A percentile compares a stretch with the other conserved stretches of the same genome.
These are phyloP conservation scores for Liriodendron chinense DNA, from an alignment of 164 flowering plant species.

Conservation along the genomic window DNA sequence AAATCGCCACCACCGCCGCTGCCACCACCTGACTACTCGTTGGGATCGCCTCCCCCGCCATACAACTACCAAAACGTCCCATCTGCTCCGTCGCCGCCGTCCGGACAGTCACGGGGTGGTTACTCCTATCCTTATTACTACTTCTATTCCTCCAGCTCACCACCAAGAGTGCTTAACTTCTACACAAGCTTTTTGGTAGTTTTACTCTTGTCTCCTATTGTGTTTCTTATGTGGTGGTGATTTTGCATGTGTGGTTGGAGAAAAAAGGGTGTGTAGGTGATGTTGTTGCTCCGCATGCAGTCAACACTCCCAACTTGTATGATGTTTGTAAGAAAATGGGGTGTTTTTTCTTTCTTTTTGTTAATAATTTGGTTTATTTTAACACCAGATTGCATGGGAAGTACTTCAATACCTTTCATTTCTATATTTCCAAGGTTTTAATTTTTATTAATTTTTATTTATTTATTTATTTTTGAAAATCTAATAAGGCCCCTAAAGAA, in stretches of 20 bases:
- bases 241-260: background rate
- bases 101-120: constrained; percentile 3
- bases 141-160: constrained; percentile 3
- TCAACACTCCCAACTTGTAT: background rate
- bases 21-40: constrained; percentile 1
- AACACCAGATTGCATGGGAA: too few species aligned
- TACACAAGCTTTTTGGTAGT: background rate
- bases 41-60: constrained; percentile 14
- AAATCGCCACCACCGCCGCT: constrained; percentile 4
- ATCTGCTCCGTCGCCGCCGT: constrained; percentile 12
- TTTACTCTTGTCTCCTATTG: background rate
- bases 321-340: background rate
- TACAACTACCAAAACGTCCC: constrained; percentile 14
- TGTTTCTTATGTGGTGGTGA: background rate
- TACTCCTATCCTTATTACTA: constrained; percentile 17
- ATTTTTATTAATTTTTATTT: too few species aligned
- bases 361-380: too few species aligned
- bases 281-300: too few species aligned
- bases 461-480: too few species aligned
- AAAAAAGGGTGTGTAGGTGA: background rate
- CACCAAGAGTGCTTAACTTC: background rate
- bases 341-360: background rate
- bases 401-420: too few species aligned
- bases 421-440: too few species aligned
- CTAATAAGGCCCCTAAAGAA: too few species aligned